Evolutionary conservation across 352 stramenopile genomes (phyloP).

Genomic region (Globisporangium radiosum): DNA sequence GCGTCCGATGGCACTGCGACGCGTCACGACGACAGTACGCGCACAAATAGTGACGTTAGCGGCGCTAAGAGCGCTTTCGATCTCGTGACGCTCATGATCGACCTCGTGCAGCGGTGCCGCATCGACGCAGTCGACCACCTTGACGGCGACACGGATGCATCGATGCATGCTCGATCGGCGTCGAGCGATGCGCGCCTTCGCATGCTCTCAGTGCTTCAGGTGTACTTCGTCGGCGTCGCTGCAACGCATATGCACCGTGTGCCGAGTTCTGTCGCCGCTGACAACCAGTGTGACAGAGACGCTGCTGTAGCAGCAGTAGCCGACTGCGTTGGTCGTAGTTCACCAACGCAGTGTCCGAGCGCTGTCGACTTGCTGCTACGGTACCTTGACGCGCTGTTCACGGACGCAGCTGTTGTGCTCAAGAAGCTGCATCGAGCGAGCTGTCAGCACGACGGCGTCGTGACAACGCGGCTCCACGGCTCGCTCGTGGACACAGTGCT

Average conservation of each 20-base stretch:
- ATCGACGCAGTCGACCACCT: slow-evolving; percentile 9
- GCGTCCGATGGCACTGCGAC: too few relatives aligned
- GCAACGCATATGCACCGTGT: neutral
- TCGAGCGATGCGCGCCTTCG: slow-evolving; percentile 14
- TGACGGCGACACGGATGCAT: neutral
- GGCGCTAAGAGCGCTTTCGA: neutral
- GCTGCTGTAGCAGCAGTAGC: neutral
- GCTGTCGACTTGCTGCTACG: slow-evolving; percentile 22
- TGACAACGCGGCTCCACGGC: slow-evolving; percentile 35
- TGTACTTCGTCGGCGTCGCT: slow-evolving; percentile 31
- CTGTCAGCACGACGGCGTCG: slow-evolving; percentile 50
- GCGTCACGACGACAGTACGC: neutral
- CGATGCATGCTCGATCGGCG: too few relatives aligned
- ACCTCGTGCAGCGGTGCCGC: slow-evolving; percentile 6
- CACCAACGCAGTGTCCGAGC: slow-evolving; percentile 2
- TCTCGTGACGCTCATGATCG: slow-evolving; percentile 8
- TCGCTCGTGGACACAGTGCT: slow-evolving; percentile 45
- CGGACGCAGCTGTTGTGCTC: slow-evolving; percentile 26
- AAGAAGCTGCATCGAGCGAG: slow-evolving; percentile 43
- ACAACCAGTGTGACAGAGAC: neutral
- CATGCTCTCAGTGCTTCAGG: slow-evolving; percentile 34
- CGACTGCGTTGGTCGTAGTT: neutral
- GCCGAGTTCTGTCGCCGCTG: too few relatives aligned
- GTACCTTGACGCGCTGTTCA: slow-evolving; percentile 35
- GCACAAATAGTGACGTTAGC: too few relatives aligned